Conservation (phyloP, 2,329 filamentous ascomycete genomes). For the Raffaelea ambrosiae region DNA sequence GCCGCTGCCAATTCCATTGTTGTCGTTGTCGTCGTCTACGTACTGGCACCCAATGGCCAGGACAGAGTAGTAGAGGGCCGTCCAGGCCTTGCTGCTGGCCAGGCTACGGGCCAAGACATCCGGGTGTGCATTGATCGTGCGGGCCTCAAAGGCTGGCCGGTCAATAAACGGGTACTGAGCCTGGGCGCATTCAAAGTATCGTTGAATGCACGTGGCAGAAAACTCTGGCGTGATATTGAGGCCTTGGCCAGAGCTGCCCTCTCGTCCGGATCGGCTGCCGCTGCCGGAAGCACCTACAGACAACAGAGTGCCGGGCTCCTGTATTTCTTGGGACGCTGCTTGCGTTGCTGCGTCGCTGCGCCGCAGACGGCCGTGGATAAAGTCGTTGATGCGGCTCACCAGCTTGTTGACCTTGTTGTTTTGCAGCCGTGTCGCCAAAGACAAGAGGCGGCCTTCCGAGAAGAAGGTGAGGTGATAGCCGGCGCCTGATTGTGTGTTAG, state of each 20-base stretch:
- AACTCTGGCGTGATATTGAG: neutral
- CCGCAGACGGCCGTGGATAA: slow-evolving; percentile 14
- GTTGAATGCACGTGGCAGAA: slow-evolving; percentile 11
- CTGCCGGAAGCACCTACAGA: neutral
- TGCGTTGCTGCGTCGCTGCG: too few species aligned
- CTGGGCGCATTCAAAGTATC: slow-evolving; percentile 30
- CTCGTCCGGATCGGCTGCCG: neutral
- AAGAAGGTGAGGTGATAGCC: slow-evolving; percentile 20
- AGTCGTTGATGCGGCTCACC: slow-evolving; percentile 17
- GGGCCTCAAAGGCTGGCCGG: slow-evolving; percentile 23
- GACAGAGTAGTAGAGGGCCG: slow-evolving; percentile 27
- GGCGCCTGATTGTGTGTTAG: slow-evolving; percentile 11
- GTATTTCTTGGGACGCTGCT: neutral
- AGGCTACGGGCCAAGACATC: slow-evolving; percentile 14
- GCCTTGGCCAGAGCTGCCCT: neutral
- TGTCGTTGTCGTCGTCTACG: neutral
- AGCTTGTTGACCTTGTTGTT: slow-evolving; percentile 22
- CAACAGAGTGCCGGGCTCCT: neutral
- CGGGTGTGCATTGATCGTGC: slow-evolving; percentile 17
- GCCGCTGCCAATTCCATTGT: too few species aligned
- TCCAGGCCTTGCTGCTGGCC: slow-evolving; percentile 21
- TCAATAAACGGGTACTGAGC: slow-evolving; percentile 32
- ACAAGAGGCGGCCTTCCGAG: slow-evolving; percentile 21
- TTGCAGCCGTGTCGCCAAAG: slow-evolving; percentile 18
- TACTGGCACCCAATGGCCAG: slow-evolving; percentile 30